Conservation (phyloP, 1,284 basidiomycete genomes). For the Ustilago vetiveriae region DNA sequence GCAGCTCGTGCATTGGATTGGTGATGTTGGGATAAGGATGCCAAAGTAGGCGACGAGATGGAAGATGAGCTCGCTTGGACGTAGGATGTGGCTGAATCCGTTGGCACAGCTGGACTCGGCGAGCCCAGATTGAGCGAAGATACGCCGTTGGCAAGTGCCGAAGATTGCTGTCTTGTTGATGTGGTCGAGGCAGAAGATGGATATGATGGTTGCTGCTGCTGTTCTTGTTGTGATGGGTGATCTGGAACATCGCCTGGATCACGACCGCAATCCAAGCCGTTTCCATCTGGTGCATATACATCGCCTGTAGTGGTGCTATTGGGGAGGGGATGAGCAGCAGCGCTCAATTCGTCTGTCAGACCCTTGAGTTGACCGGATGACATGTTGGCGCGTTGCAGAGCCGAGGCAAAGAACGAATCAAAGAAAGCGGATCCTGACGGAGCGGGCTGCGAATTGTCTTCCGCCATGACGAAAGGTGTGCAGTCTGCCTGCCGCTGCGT, state of each 20-base stretch:
- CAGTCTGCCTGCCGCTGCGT: too few species aligned
- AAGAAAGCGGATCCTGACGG: conserved; percentile 37
- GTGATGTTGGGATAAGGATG: background rate
- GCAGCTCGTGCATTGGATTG: conserved; percentile 34
- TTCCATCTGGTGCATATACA: conserved; percentile 40
- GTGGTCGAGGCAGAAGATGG: too few species aligned
- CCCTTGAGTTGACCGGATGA: conserved; percentile 31
- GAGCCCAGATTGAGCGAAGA: conserved; percentile 28
- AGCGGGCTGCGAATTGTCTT: background rate
- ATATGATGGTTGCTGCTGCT: too few species aligned
- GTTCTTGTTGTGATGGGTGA: background rate
- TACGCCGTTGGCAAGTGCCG: conserved; percentile 30
- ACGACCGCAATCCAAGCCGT: conserved; percentile 45
- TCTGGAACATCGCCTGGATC: conserved; percentile 41
- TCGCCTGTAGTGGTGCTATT: background rate
- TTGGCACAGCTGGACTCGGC: conserved; percentile 6
- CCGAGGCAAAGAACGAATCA: conserved; percentile 46
- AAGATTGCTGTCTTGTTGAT: conserved; percentile 14
- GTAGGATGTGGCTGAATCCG: conserved; percentile 15
- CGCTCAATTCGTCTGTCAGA: conserved; percentile 3
- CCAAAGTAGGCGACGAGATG: conserved; percentile 4
- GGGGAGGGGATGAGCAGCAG: conserved; percentile 25
- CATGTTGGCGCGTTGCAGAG: conserved; percentile 46
- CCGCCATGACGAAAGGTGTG: too few species aligned
- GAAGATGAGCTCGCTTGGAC: conserved; percentile 11